Conservation (phyloP, 2,329 filamentous ascomycete species). For the Erysiphe neolycopersici region DNA sequence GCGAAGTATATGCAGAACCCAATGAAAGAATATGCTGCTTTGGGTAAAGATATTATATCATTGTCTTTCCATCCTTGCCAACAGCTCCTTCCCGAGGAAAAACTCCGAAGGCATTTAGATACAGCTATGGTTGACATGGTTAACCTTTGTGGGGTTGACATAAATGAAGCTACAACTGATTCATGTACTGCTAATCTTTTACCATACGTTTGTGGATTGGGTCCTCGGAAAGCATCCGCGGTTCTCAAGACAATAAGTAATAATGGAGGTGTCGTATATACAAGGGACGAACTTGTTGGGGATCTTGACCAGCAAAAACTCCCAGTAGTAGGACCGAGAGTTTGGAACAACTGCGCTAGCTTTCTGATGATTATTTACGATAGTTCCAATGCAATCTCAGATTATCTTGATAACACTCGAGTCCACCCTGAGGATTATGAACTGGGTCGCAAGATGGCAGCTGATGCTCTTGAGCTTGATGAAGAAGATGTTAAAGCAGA, state of each 20-base stretch:
- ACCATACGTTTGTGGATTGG: constrained; percentile 74
- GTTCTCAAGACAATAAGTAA: constrained; percentile 74
- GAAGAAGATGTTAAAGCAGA: constrained; percentile 96
- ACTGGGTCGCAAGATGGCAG: constrained; percentile 91
- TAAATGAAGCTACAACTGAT: constrained; percentile 73
- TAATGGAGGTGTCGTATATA: constrained; percentile 66
- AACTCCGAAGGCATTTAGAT: constrained; percentile 64
- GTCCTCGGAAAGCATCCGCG: constrained; percentile 68
- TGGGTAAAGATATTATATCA: constrained; percentile 68
- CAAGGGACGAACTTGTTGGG: constrained; percentile 67
- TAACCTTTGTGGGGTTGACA: constrained; percentile 82
- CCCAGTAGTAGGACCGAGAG: constrained; percentile 61
- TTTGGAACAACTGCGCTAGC: constrained; percentile 93
- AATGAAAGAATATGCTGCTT: constrained; percentile 81
- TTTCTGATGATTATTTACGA: constrained; percentile 84
- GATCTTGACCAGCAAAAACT: constrained; percentile 55
- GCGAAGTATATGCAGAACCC: constrained; percentile 87
- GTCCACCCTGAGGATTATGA: constrained; percentile 98
- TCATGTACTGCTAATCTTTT: constrained; percentile 63
- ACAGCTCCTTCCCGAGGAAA: constrained; percentile 64
- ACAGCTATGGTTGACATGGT: constrained; percentile 98
- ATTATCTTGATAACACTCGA: constrained; percentile 88
- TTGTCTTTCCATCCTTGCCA: constrained; percentile 78
- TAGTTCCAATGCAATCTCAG: constrained; percentile 50
- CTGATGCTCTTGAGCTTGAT: constrained; percentile 83